Percentiles rank a stretch among this genome's conserved stretches.
These are phyloP conservation scores for Butyriboletus loyo DNA, from an alignment of 768 basidiomycete species.

Conservation along the genomic window DNA sequence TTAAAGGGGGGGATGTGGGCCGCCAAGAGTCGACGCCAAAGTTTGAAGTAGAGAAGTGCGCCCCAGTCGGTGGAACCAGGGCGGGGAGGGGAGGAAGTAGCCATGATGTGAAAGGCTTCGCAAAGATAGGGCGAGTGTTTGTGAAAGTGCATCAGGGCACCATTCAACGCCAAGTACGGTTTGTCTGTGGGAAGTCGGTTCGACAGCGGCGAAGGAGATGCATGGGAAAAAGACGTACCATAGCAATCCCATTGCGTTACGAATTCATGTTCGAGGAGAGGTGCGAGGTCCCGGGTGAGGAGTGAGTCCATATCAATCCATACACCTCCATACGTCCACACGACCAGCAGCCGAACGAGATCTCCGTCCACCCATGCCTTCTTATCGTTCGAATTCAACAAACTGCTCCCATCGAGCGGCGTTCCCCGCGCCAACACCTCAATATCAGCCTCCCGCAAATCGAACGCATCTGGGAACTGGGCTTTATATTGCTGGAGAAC, in stretches of 20 bases:
- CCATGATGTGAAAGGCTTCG: slow-evolving; percentile 93
- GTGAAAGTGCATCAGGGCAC: slow-evolving; percentile 92
- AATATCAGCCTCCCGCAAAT: slow-evolving; percentile 69
- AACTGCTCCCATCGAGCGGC: slow-evolving; percentile 60
- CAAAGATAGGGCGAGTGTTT: slow-evolving; percentile 93
- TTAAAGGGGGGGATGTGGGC: slow-evolving; percentile 79
- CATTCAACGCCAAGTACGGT: slow-evolving; percentile 77
- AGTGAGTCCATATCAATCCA: slow-evolving; percentile 99
- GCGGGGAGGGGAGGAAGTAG: slow-evolving; percentile 65
- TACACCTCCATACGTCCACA: slow-evolving; percentile 89
- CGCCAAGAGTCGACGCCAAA: slow-evolving; percentile 81
- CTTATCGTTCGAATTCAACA: slow-evolving; percentile 62
- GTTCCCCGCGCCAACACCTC: slow-evolving; percentile 68
- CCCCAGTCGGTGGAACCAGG: slow-evolving; percentile 92
- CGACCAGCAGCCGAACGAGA: slow-evolving; percentile 78
- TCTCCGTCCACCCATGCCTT: slow-evolving; percentile 97
- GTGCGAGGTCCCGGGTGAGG: slow-evolving; percentile 81
- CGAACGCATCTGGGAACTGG: slow-evolving; percentile 68
- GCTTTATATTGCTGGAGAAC: slow-evolving; percentile 59
- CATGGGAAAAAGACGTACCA: slow-evolving; percentile 45
- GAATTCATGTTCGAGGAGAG: slow-evolving; percentile 90
- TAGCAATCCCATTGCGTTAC: slow-evolving; percentile 99
- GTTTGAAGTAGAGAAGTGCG: slow-evolving; percentile 83
- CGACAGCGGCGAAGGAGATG: background rate
- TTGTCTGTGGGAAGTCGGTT: slow-evolving; percentile 49